A percentile compares a stretch with the other conserved stretches of the same genome.
phyloP scores from a whole-genome alignment of 2,329 filamentous ascomycete species.

The Apiospora marii region DNA sequence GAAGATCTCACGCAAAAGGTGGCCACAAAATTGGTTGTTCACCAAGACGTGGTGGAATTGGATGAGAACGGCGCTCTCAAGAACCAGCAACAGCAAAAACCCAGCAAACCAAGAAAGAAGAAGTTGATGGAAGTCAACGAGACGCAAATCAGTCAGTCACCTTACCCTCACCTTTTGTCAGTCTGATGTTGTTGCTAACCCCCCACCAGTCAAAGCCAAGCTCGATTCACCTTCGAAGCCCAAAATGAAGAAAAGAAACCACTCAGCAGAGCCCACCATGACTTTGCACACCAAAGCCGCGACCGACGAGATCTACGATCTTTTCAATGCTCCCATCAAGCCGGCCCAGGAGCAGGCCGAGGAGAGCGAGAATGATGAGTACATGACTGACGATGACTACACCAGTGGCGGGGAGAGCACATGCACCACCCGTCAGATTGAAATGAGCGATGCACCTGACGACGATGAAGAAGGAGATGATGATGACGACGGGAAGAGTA shows the following conservation, averaged over 20 bases:
- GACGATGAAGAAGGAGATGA: conserved; percentile 50
- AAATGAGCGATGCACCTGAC: conserved; percentile 46
- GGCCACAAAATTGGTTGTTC: conserved; percentile 51
- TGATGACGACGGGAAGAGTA: conserved; percentile 65
- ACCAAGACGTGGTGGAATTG: conserved; percentile 54
- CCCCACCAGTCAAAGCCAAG: conserved; percentile 83
- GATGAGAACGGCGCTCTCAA: conserved; percentile 68
- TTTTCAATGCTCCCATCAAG: conserved; percentile 87
- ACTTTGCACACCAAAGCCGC: conserved; percentile 94
- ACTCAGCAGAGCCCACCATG: conserved; percentile 85
- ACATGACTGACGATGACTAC: conserved; percentile 74
- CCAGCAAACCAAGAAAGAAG: conserved; percentile 70
- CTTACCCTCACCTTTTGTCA: not conserved
- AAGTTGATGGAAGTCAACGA: conserved; percentile 88
- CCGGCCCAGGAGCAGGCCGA: conserved; percentile 47
- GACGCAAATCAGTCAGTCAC: conserved; percentile 83
- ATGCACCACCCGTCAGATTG: conserved; percentile 74
- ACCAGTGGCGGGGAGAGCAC: conserved; percentile 88
- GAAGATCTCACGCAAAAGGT: conserved; percentile 39
- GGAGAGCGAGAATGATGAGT: conserved; percentile 67
- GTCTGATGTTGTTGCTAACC: conserved; percentile 39
- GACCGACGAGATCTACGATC: conserved; percentile 96
- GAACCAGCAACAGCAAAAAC: conserved; percentile 49
- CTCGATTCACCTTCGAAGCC: conserved; percentile 87
- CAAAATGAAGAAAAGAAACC: conserved; percentile 81